Conservation (phyloP, 2,329 filamentous ascomycete genomes). For the Ceratocystis cubensis region DNA sequence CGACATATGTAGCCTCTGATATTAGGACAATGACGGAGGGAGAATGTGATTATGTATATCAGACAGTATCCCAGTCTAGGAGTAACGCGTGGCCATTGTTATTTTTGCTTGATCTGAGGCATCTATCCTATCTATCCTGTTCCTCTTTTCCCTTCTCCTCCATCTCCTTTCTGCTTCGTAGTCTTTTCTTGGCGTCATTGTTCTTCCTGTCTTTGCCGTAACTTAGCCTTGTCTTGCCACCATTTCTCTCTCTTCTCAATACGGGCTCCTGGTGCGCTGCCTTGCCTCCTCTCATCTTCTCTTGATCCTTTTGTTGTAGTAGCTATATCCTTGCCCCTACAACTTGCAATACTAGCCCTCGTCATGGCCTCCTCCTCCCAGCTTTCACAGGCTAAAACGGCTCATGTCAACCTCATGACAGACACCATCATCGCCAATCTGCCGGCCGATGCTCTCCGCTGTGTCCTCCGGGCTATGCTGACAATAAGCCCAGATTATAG, state of each 20-base stretch:
- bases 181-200: background rate
- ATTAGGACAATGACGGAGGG: background rate
- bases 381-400: constrained; percentile 23
- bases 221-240: background rate
- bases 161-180: background rate
- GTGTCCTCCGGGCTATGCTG: constrained; percentile 27
- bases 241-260: background rate
- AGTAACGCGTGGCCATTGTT: background rate
- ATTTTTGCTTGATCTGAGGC: background rate
- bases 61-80: background rate
- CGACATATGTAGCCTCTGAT: background rate
- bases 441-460: constrained; percentile 30
- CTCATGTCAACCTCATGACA: constrained; percentile 37
- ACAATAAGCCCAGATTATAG: constrained; percentile 27
- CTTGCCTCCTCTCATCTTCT: background rate
- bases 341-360: background rate
- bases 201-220: background rate
- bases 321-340: background rate
- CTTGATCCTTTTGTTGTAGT: background rate
- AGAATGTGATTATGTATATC: background rate
- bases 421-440: constrained; percentile 35
- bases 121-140: background rate
- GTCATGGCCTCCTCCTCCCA: background rate
- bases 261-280: background rate
- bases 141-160: background rate